phyloP scores from a whole-genome alignment of 139 green algal species.

The Picochlorum sp. region DNA sequence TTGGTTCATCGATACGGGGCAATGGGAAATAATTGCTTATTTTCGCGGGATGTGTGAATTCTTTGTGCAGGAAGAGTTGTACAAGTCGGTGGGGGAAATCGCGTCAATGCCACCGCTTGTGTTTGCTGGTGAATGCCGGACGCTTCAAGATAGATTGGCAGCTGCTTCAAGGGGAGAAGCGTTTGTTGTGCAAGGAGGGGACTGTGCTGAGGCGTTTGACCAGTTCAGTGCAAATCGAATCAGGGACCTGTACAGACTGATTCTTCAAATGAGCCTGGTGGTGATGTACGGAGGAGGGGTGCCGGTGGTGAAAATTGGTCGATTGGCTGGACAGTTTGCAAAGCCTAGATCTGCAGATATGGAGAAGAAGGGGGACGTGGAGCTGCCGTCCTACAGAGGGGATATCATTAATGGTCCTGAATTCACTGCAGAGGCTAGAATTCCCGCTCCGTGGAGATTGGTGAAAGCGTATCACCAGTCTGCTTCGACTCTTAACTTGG shows the following conservation, averaged over 20 bases:
- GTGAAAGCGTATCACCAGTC: constrained; percentile 92
- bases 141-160: constrained; percentile 77
- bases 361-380: constrained; percentile 54
- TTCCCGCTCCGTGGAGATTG: constrained; percentile 74
- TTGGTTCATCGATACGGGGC: background rate
- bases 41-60: background rate
- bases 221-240: constrained; percentile 95
- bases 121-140: constrained; percentile 94
- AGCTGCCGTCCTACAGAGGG: constrained; percentile 83
- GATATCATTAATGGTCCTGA: constrained; percentile 98
- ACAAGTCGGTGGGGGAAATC: constrained; percentile 50
- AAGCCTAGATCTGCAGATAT: constrained; percentile 81
- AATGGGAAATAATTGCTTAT: background rate
- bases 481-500: constrained; percentile 93
- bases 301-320: constrained; percentile 94
- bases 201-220: constrained; percentile 94
- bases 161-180: constrained; percentile 70
- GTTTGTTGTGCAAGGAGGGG: constrained; percentile 77
- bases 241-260: constrained; percentile 76
- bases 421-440: constrained; percentile 73
- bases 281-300: constrained; percentile 92
- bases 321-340: constrained; percentile 98
- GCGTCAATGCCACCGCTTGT: constrained; percentile 79
- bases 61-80: background rate
- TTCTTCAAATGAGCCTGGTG: constrained; percentile 93